These are phyloP conservation scores for Dryas drummondii DNA, from an alignment of 306 rosid genomes.

Conservation along the genomic window DNA sequence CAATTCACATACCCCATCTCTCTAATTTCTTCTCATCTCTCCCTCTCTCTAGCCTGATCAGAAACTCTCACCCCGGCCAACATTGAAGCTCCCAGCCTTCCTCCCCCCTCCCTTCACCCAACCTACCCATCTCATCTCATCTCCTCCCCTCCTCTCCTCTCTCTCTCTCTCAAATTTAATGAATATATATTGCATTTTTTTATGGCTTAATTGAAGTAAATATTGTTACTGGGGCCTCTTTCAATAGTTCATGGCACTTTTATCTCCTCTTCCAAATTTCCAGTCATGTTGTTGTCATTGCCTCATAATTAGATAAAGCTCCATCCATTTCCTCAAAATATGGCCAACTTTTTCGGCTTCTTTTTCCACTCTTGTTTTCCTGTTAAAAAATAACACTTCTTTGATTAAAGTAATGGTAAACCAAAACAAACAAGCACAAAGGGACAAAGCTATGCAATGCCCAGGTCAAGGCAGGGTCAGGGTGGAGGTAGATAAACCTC, in stretches of 20 bases:
- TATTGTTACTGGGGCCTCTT: slow-evolving; percentile 3
- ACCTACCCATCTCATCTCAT: too few species aligned
- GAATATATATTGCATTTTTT: too few species aligned
- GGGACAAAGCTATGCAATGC: not conserved
- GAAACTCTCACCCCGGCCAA: too few species aligned
- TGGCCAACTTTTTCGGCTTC: slow-evolving; percentile 59
- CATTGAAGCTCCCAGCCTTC: too few species aligned
- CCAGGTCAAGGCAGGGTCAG: too few species aligned
- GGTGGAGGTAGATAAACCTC: slow-evolving; percentile 55
- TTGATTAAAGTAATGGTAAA: not conserved
- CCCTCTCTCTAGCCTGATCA: too few species aligned
- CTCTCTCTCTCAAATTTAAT: too few species aligned
- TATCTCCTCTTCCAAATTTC: slow-evolving; percentile 11
- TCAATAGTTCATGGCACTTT: not conserved
- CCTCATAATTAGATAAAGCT: slow-evolving; percentile 50
- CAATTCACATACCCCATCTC: too few species aligned
- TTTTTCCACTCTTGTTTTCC: slow-evolving; percentile 65
- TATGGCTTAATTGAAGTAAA: not conserved
- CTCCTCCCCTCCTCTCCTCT: too few species aligned
- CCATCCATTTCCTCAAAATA: slow-evolving; percentile 62
- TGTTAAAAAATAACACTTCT: slow-evolving; percentile 20
- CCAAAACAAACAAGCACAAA: not conserved
- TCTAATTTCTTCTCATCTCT: too few species aligned
- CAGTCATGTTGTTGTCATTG: slow-evolving; percentile 51
- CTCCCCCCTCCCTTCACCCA: too few species aligned